Evolutionary conservation across 768 basidiomycete species (phyloP).

Genomic region (Pisolithus tinctorius): DNA sequence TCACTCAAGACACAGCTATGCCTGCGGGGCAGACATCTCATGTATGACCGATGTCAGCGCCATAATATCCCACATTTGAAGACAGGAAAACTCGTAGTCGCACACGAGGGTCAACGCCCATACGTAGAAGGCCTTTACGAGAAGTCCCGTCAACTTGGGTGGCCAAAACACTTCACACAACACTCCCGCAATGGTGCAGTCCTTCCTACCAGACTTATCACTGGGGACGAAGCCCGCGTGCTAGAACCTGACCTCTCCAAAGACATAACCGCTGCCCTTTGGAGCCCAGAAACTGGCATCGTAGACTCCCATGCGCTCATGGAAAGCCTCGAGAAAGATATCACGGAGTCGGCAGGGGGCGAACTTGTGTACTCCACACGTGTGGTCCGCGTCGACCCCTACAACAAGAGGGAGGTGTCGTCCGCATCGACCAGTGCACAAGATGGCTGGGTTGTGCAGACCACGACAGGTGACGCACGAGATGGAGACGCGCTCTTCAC

Average conservation of each 20-base stretch:
- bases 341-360: slow-evolving; percentile 60
- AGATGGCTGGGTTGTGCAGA: slow-evolving; percentile 86
- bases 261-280: slow-evolving; percentile 66
- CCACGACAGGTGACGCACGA: slow-evolving; percentile 45
- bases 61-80: slow-evolving; percentile 62
- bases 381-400: slow-evolving; percentile 81
- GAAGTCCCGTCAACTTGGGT: slow-evolving; percentile 50
- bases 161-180: slow-evolving; percentile 38
- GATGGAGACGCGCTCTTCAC: slow-evolving; percentile 63
- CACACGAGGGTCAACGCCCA: slow-evolving; percentile 51
- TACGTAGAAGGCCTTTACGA: slow-evolving; percentile 68
- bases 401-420: slow-evolving; percentile 21
- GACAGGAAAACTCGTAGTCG: slow-evolving; percentile 89
- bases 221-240: slow-evolving; percentile 56
- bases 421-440: slow-evolving; percentile 29
- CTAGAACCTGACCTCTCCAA: slow-evolving; percentile 80
- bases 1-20: slow-evolving; percentile 86
- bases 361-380: slow-evolving; percentile 72
- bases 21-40: slow-evolving; percentile 74
- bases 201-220: slow-evolving; percentile 63
- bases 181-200: slow-evolving; percentile 26
- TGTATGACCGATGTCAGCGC: slow-evolving; percentile 68
- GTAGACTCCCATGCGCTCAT: slow-evolving; percentile 83
- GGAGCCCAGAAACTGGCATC: slow-evolving; percentile 86
- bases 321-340: slow-evolving; percentile 76